Percentiles rank a stretch among this genome's conserved stretches.
Evolutionary conservation across 2,329 filamentous ascomycete genomes (phyloP).

Genomic region (Fusarium sp.): DNA sequence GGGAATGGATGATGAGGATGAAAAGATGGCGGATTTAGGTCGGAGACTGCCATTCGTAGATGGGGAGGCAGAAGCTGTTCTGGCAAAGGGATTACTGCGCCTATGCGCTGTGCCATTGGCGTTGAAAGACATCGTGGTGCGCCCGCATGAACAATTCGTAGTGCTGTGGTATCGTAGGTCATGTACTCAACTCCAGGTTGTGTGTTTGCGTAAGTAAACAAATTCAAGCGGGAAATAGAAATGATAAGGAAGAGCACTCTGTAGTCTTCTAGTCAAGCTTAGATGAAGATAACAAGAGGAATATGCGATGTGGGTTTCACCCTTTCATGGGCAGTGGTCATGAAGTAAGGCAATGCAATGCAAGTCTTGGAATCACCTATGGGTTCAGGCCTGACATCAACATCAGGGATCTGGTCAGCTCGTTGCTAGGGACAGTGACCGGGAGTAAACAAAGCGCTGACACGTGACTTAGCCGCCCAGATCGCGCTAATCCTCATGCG

Average conservation of each 20-base stretch:
- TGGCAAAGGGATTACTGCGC: constrained; percentile 84
- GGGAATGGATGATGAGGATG: constrained; percentile 67
- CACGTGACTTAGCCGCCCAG: constrained; percentile 40
- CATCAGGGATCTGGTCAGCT: constrained; percentile 33
- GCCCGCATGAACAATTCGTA: constrained; percentile 48
- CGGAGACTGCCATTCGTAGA: constrained; percentile 66
- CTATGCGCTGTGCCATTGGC: constrained; percentile 68
- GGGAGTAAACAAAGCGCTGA: constrained; percentile 48
- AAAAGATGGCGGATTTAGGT: constrained; percentile 82
- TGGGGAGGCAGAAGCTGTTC: constrained; percentile 77
- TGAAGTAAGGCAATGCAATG: constrained; percentile 45
- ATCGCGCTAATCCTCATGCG: constrained; percentile 29
- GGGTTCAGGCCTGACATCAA: constrained; percentile 37
- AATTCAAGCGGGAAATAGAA: constrained; percentile 24
- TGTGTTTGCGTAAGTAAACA: constrained; percentile 47
- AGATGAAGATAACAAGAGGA: constrained; percentile 43
- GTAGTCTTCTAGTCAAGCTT: constrained; percentile 15
- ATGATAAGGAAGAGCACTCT: constrained; percentile 9
- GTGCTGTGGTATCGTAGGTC: constrained; percentile 37
- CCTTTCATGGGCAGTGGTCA: constrained; percentile 47
- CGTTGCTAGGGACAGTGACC: constrained; percentile 48
- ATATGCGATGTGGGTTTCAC: constrained; percentile 44
- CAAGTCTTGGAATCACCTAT: constrained; percentile 33
- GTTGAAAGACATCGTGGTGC: constrained; percentile 54
- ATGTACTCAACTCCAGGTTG: constrained; percentile 18